phyloP scores from a whole-genome alignment of 2,329 filamentous ascomycete genomes.

The Alternaria viburni region DNA sequence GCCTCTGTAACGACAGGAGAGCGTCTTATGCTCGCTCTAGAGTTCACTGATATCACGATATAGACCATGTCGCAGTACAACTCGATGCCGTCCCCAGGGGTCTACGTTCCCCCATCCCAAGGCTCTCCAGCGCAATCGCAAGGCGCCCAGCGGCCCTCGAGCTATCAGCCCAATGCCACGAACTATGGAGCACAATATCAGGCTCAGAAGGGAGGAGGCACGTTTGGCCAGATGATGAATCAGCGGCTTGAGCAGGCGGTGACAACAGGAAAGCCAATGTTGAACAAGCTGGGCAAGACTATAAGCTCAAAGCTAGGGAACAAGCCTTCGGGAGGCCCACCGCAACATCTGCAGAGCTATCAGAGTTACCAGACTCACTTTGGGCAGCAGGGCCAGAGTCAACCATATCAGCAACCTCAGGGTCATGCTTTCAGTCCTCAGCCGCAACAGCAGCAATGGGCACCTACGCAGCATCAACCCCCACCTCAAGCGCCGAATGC shows the following conservation, averaged over 20 bases:
- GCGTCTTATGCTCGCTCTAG: no score
- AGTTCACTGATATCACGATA: not conserved
- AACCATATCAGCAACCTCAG: conserved; percentile 24
- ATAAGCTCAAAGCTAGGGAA: conserved; percentile 43
- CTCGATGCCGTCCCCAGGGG: conserved; percentile 34
- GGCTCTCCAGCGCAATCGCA: conserved; percentile 25
- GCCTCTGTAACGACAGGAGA: not conserved
- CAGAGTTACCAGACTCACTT: conserved; percentile 41
- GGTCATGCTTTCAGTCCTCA: conserved; percentile 22
- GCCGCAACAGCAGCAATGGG: conserved; percentile 15
- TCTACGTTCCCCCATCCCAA: conserved; percentile 35
- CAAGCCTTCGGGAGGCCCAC: conserved; percentile 32
- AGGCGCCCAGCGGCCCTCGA: conserved; percentile 19
- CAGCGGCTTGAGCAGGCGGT: conserved; percentile 34
- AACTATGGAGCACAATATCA: conserved; percentile 20
- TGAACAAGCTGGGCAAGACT: conserved; percentile 46
- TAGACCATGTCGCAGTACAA: conserved; percentile 42
- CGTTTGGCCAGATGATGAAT: conserved; percentile 42
- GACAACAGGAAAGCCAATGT: conserved; percentile 44
- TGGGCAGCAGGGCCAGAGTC: conserved; percentile 25
- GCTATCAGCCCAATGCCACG: conserved; percentile 25
- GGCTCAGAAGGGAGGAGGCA: conserved; percentile 27
- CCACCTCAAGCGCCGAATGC: conserved; percentile 23
- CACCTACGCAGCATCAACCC: conserved; percentile 23
- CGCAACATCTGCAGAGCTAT: conserved; percentile 40